Percentiles rank a stretch among this genome's conserved stretches.
phyloP scores from a whole-genome alignment of 2,329 filamentous ascomycete species.

The Penicillium sp. region DNA sequence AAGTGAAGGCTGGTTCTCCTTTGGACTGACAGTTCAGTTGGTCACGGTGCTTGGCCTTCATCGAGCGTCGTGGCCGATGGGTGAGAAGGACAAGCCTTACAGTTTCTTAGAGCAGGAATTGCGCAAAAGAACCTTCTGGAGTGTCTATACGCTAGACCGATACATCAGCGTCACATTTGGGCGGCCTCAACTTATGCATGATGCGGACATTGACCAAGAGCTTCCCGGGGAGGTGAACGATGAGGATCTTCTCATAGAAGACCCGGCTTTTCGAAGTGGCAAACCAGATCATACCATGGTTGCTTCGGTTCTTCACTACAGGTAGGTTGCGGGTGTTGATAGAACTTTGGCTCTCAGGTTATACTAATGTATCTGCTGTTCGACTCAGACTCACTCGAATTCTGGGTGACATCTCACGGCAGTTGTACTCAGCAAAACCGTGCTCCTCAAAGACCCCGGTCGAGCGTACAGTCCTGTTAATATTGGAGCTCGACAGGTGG shows the following conservation, averaged over 20 bases:
- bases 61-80: no score
- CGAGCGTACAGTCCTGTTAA: not conserved
- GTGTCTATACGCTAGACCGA: not conserved
- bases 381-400: not conserved
- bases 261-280: not conserved
- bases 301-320: not conserved
- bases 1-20: not conserved
- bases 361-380: not conserved
- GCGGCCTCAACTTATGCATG: not conserved
- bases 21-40: not conserved
- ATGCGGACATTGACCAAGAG: not conserved
- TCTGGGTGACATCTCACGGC: not conserved
- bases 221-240: not conserved
- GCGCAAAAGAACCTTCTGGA: not conserved
- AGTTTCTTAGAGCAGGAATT: no score
- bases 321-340: not conserved
- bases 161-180: not conserved
- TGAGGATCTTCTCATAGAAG: not conserved
- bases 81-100: no score
- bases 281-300: not conserved
- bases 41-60: slow-evolving; percentile 13
- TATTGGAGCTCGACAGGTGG: not conserved
- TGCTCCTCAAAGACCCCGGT: not conserved
- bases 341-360: not conserved
- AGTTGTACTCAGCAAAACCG: not conserved